Evolutionary conservation across 768 basidiomycete species (phyloP), one percentile per base, ranked within the genome.

Genomic region (Gelatoporia subvermispora): DNA sequence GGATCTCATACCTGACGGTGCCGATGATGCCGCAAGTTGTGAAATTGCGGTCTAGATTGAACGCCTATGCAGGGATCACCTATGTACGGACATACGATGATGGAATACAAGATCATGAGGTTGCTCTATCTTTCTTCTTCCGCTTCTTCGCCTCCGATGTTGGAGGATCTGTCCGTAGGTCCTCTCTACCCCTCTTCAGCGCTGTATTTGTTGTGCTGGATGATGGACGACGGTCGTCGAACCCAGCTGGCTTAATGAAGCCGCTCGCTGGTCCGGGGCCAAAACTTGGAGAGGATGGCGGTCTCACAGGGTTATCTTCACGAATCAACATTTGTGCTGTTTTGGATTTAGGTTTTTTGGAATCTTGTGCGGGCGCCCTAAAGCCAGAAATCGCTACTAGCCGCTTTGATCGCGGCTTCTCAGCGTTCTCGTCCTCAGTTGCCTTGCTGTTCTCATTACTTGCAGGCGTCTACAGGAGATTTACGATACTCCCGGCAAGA

Each of bases 201-300:
- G 38, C 4, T 16, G 16, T 48, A 38, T 2, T 41, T 41, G 3
- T 41, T 47, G 24, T 46, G 35, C 42, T n/a, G 10, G 50, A n/a
- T 5, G 48, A 24, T 7, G 52, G 53, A 45, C 68, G 63, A 45
- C 68, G 63, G 28, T 74, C 77, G 49, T 82, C 80, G 16, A 84
- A 72, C 24, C 79, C 81, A 39, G 72, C 67, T 28, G 82, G 82
- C 55, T 79, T 82, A 50, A 81, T 53, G 62, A 82, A 82, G 2
- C 56, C 59, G 20, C 49, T 44, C 4, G 28, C 38, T 3, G 24
- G 8, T 11, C 41, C 37, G 18, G n/a, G 21, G 2, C 3, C 5
- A n/a, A 49, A 23, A 7, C 44, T 15, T 35, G 45, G 43, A 17
- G 50, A 31, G 1, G 45, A 21, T 4, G 54, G 56, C 18, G 48